Base-by-base conservation (phyloP, 768 basidiomycete genomes). In the Auriculariales sp. region DNA sequence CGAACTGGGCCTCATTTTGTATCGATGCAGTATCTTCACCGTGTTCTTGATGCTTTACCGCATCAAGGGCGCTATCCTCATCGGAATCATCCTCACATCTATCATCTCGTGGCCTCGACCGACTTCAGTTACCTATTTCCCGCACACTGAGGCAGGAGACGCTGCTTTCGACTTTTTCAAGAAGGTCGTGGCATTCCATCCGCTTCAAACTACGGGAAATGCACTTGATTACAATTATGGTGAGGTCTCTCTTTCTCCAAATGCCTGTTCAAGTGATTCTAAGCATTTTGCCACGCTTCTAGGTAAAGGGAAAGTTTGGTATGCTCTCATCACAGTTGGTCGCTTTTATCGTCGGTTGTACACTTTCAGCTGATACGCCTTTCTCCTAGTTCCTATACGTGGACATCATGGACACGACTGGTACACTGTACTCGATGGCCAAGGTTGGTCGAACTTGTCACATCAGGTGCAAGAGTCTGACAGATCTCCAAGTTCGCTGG, bases 401-500 rank as follows among this genome's bases (percentile, higher is more conserved):
- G 56, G 85, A 87, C 64, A 84, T 89, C 54, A 73, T 86, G 57
- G 82, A 78, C 81, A 55, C 42, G 73, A 60, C 46, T 45, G 7
- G 88, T 59, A 90, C 88, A 7, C 68, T 92, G 3, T 89, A 90
- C 61, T 83, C 88, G 32, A 90, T 92, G 88, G 84, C 86, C 48
- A 88, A n/a, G n/a, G n/a, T n/a, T n/a, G n/a, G n/a, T n/a, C n/a
- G n/a, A n/a, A n/a, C n/a, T n/a, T n/a, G n/a, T n/a, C n/a, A n/a
- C n/a, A n/a, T n/a, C n/a, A n/a, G n/a, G n/a, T n/a, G n/a, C n/a
- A n/a, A n/a, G n/a, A n/a, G n/a, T n/a, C n/a, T n/a, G n/a, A n/a
- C n/a, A n/a, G n/a, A n/a, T n/a, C n/a, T n/a, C n/a, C n/a, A n/a
- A 84, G 61, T 90, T 90, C 54, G 86, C 88, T 4, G 85, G 84